These are phyloP conservation scores for Xylaria sp. DNA, from an alignment of 2,329 filamentous ascomycete genomes.

Conservation along the genomic window DNA sequence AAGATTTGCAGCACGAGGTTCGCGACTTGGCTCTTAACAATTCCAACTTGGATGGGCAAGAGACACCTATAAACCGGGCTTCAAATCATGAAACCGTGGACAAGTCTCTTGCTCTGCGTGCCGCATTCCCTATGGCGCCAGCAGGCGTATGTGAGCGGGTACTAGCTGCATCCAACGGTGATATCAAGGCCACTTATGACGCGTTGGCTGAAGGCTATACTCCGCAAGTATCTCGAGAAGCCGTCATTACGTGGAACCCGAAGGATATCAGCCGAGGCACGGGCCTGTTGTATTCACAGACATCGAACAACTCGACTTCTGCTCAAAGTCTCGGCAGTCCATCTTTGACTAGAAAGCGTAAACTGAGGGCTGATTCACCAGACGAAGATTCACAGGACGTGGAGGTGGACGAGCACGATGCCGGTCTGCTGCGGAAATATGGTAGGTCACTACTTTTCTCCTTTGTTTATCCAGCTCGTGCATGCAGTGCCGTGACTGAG, in stretches of 20 bases:
- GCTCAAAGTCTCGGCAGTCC: neutral
- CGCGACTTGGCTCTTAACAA: conserved; percentile 40
- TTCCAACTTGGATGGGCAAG: conserved; percentile 19
- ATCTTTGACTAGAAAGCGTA: conserved; percentile 10
- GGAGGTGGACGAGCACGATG: conserved; percentile 24
- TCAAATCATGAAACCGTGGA: conserved; percentile 28
- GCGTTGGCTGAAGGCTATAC: conserved; percentile 32
- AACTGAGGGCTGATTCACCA: conserved; percentile 27
- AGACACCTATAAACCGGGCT: neutral
- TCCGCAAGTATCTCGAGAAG: conserved; percentile 26
- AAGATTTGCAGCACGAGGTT: conserved; percentile 41
- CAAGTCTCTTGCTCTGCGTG: conserved; percentile 35
- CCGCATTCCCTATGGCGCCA: conserved; percentile 41
- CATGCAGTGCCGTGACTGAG: neutral
- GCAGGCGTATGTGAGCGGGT: conserved; percentile 34
- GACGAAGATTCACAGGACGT: conserved; percentile 21
- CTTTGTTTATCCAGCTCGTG: neutral
- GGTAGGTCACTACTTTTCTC: conserved; percentile 10
- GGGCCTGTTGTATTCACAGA: neutral
- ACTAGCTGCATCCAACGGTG: conserved; percentile 31
- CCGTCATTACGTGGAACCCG: conserved; percentile 15
- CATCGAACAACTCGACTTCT: neutral
- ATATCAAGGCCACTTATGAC: conserved; percentile 37
- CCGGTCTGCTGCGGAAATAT: conserved; percentile 11
- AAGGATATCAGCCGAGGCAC: neutral